A percentile compares a stretch with the other conserved stretches of the same genome.
Evolutionary conservation across 208 protist genomes (phyloP).

Genomic region (Leishmania gerbilli): DNA sequence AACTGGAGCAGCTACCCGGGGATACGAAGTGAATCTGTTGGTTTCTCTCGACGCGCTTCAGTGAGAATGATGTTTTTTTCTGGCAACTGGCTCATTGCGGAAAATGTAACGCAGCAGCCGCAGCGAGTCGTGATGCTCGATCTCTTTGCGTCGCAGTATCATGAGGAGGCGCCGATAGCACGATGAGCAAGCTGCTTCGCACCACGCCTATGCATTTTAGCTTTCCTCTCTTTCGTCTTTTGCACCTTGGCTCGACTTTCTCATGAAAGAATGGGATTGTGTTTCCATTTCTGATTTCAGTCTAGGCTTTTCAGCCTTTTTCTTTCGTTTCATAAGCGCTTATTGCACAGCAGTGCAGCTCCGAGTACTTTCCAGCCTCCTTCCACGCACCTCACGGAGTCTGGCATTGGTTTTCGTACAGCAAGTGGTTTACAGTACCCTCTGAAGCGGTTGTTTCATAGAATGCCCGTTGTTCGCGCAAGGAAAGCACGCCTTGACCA

Average conservation of each 20-base stretch:
- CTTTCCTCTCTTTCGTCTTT: constrained; percentile 20
- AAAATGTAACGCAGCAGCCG: neutral
- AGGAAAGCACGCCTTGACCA: constrained; percentile 17
- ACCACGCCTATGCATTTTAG: neutral
- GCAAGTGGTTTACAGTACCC: neutral
- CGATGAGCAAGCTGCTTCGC: neutral
- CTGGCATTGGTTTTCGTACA: too few species aligned
- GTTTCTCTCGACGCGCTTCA: neutral
- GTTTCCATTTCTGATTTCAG: neutral
- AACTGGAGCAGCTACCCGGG: neutral
- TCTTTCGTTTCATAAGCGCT: neutral
- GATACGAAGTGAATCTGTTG: neutral
- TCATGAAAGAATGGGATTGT: neutral
- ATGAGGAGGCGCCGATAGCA: neutral
- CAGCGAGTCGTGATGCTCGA: neutral
- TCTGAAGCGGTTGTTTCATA: constrained; percentile 8
- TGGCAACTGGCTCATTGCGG: neutral
- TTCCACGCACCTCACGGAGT: too few species aligned
- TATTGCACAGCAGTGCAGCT: neutral
- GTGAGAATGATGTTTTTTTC: neutral
- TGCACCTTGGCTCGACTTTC: neutral
- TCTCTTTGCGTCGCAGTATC: too few species aligned
- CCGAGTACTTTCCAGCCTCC: neutral
- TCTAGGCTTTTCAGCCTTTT: constrained; percentile 51
- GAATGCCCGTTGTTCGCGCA: constrained; percentile 21